Evolutionary conservation across 306 rosid species (phyloP).

Genomic region (Arachis stenosperma): DNA sequence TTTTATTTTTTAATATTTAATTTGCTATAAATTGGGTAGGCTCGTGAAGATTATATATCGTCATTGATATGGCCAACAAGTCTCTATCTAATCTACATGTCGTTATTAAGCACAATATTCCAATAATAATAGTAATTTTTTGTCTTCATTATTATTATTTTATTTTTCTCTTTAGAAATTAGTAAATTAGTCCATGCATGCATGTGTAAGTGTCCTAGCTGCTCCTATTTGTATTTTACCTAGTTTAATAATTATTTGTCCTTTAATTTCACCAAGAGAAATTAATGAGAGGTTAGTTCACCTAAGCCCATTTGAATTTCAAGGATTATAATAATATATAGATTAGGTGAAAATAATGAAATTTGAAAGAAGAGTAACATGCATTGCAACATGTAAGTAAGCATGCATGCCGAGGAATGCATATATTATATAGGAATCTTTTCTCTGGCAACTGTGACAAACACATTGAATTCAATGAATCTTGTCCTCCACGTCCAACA

Average conservation of each 20-base stretch:
- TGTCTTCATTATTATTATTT: no score
- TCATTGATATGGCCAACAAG: slow-evolving; percentile 12
- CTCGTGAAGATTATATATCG: slow-evolving; percentile 38
- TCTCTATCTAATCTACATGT: slow-evolving; percentile 18
- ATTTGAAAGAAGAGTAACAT: slow-evolving; percentile 35
- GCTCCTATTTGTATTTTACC: slow-evolving; percentile 26
- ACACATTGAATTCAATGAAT: slow-evolving; percentile 23
- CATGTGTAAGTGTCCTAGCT: not conserved
- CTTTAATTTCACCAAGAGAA: not conserved
- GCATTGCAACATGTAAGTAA: slow-evolving; percentile 21
- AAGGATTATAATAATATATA: slow-evolving; percentile 47
- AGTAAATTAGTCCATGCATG: slow-evolving; percentile 10
- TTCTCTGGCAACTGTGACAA: slow-evolving; percentile 40
- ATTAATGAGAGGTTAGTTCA: slow-evolving; percentile 45
- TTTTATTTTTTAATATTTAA: not conserved
- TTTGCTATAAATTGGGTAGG: not conserved
- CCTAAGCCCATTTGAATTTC: slow-evolving; percentile 47
- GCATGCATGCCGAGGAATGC: slow-evolving; percentile 27
- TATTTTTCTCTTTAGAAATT: no score
- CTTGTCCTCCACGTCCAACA: slow-evolving; percentile 23
- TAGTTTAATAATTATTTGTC: not conserved
- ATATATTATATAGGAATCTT: slow-evolving; percentile 51
- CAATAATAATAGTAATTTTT: not conserved
- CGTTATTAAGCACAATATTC: slow-evolving; percentile 7
- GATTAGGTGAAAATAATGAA: no score